Percentiles rank a stretch among this genome's conserved stretches.
phyloP scores from a whole-genome alignment of 1,284 basidiomycete genomes.

The Filobasidium uniguttulatum region DNA sequence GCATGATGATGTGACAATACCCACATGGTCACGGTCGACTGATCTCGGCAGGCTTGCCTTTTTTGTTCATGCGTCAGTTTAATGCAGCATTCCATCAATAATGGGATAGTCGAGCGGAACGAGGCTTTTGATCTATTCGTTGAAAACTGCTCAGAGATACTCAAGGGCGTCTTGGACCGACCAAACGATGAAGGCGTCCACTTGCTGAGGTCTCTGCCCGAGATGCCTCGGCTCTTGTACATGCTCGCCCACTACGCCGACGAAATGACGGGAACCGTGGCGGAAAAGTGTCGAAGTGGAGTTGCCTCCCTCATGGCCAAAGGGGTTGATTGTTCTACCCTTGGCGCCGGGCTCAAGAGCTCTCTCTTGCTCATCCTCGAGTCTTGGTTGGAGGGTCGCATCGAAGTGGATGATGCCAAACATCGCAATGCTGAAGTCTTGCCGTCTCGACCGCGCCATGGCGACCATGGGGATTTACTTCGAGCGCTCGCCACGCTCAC shows the following conservation, averaged over 20 bases:
- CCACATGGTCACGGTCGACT: not conserved
- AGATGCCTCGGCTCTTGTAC: not conserved
- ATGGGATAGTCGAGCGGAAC: slow-evolving; percentile 8
- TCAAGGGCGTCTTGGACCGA: not conserved
- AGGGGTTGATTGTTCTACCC: not conserved
- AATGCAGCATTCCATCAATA: slow-evolving; percentile 10
- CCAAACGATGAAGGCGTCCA: not conserved
- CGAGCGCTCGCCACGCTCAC: not conserved
- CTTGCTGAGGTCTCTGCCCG: not conserved
- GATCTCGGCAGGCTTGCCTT: no score
- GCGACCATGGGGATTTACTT: not conserved
- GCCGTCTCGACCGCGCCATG: not conserved
- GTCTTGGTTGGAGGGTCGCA: not conserved
- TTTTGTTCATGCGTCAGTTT: slow-evolving; percentile 1
- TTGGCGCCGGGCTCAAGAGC: not conserved
- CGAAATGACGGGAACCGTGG: slow-evolving; percentile 1
- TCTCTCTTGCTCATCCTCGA: not conserved
- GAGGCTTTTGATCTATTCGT: slow-evolving; percentile 12
- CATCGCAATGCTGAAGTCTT: not conserved
- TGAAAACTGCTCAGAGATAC: not conserved
- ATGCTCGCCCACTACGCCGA: slow-evolving; percentile 3
- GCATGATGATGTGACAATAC: not conserved
- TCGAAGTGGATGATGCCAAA: no score
- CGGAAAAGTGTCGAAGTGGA: not conserved
- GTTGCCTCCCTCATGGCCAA: not conserved